Percentiles rank a stretch among this genome's conserved stretches.
phyloP scores from a whole-genome alignment of 352 stramenopile genomes.

The Pythium plurisporium region DNA sequence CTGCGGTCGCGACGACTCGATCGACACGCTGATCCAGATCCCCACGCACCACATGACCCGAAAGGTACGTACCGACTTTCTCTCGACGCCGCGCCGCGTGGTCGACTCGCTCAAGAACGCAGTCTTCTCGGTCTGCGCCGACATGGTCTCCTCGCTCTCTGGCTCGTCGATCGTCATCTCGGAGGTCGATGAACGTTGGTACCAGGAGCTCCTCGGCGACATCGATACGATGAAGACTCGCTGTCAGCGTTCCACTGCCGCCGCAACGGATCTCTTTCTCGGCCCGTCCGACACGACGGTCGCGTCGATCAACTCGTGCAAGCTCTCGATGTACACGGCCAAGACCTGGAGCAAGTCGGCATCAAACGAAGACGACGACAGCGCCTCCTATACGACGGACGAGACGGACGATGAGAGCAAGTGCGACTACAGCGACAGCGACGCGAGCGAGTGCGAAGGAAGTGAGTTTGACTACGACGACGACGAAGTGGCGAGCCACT shows the following conservation, averaged over 20 bases:
- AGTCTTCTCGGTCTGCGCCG: conserved; percentile 3
- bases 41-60: conserved; percentile 25
- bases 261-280: conserved; percentile 1
- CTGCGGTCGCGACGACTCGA: conserved; percentile 17
- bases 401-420: conserved; percentile 41
- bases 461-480: conserved; percentile 23
- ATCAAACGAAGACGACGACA: conserved; percentile 28
- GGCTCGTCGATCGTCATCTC: conserved; percentile 18
- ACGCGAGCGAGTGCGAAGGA: conserved; percentile 22
- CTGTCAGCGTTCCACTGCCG: neutral
- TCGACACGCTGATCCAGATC: conserved; percentile 2
- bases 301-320: conserved; percentile 1
- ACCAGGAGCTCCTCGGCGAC: conserved; percentile 8
- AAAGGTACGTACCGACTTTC: conserved; percentile 19
- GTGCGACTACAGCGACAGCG: conserved; percentile 22
- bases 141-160: neutral
- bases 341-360: conserved; percentile 5
- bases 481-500: neutral
- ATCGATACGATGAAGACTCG: neutral
- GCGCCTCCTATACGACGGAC: conserved; percentile 43
- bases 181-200: conserved; percentile 20
- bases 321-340: neutral
- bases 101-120: conserved; percentile 12
- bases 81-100: neutral
- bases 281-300: conserved; percentile 11